A percentile compares a stretch with the other conserved stretches of the same genome.
These are phyloP conservation scores for Ilex aquifolium DNA, from an alignment of 257 asterid genomes.

Conservation along the genomic window DNA sequence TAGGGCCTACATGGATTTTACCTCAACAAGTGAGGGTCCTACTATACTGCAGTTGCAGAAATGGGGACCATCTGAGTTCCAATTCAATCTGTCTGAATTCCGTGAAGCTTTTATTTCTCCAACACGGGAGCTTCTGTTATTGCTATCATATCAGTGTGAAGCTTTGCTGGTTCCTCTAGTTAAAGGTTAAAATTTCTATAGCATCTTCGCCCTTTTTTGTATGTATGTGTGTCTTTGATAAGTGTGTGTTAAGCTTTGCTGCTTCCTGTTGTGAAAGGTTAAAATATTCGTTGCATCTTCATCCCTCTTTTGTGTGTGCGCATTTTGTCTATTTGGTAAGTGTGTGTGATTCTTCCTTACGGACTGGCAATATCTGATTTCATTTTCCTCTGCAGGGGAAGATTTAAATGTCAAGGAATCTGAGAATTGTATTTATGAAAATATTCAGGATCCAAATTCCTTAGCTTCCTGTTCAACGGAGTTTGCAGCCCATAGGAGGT, in stretches of 20 bases:
- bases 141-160: conserved; percentile 58
- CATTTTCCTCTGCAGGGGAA: conserved; percentile 29
- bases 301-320: background rate
- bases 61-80: conserved; percentile 70
- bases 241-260: conserved; percentile 36
- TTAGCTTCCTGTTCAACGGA: conserved; percentile 17
- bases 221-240: background rate
- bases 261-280: conserved; percentile 75
- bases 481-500: conserved; percentile 20
- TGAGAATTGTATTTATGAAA: conserved; percentile 23
- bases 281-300: background rate
- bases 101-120: conserved; percentile 91
- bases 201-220: background rate
- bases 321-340: background rate
- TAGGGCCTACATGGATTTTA: conserved; percentile 18
- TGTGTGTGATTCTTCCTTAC: background rate
- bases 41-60: conserved; percentile 72
- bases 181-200: conserved; percentile 41
- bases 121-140: conserved; percentile 52
- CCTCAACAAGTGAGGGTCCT: conserved; percentile 42
- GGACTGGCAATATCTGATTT: background rate
- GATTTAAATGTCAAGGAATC: conserved; percentile 30
- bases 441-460: conserved; percentile 17
- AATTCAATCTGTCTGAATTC: conserved; percentile 56
- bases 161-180: conserved; percentile 68